These are phyloP conservation scores for Paramecium primaurelia DNA, from an alignment of 73 alveolate genomes.

Conservation along the genomic window DNA sequence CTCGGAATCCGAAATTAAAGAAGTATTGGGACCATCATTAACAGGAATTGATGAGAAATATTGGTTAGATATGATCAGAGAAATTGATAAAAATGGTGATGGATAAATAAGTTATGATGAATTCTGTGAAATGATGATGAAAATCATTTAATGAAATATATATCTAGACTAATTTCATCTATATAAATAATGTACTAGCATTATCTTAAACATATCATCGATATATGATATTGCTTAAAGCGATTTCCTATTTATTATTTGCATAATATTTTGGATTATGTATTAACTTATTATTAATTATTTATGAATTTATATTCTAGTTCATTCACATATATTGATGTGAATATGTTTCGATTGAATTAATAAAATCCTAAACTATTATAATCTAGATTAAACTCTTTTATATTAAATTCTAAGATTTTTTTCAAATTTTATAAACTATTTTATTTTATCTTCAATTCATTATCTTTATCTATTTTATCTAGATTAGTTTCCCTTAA, in stretches of 20 bases:
- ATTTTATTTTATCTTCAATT: not conserved
- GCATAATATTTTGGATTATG: no score
- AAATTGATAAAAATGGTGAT: slow-evolving; percentile 82
- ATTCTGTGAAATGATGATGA: slow-evolving; percentile 78
- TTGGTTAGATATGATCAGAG: slow-evolving; percentile 64
- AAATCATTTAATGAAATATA: slow-evolving; percentile 45
- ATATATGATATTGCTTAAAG: not conserved
- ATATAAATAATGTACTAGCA: not conserved
- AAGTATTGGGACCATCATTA: slow-evolving; percentile 53
- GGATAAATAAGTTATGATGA: slow-evolving; percentile 82
- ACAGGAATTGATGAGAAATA: slow-evolving; percentile 60
- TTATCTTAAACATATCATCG: not conserved
- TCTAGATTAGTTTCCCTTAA: not conserved
- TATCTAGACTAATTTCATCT: not conserved
- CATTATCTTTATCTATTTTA: no score
- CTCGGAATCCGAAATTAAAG: slow-evolving; percentile 55
- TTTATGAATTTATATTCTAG: no score
- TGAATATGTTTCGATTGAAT: not conserved
- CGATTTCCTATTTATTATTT: not conserved
- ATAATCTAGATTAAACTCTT: no score
- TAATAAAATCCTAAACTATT: not conserved
- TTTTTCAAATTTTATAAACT: not conserved
- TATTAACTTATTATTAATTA: no score
- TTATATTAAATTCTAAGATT: not conserved
- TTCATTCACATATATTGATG: not conserved